Evolutionary conservation across 352 stramenopile species (phyloP).

Genomic region (Paralagenidium karlingii): DNA sequence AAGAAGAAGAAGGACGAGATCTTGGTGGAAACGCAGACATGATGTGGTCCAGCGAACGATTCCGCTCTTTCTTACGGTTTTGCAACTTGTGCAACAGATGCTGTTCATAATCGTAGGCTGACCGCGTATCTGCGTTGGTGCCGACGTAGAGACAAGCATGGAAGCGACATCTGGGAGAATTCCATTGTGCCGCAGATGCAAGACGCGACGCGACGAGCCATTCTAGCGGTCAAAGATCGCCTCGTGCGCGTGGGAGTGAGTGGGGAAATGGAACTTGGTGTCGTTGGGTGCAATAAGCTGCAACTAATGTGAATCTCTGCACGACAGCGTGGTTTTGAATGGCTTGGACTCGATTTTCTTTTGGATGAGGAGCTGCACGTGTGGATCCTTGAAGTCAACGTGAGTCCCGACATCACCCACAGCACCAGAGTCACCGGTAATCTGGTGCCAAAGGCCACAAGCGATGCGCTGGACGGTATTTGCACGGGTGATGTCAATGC

Average conservation of each 20-base stretch:
- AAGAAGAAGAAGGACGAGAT: neutral
- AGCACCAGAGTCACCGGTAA: conserved; percentile 40
- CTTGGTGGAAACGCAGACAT: neutral
- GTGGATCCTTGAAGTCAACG: conserved; percentile 81
- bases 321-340: conserved; percentile 71
- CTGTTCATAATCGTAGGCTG: neutral
- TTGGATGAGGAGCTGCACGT: conserved; percentile 34
- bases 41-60: conserved; percentile 54
- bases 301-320: neutral
- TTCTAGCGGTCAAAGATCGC: conserved; percentile 25
- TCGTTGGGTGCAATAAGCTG: neutral
- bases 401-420: conserved; percentile 79
- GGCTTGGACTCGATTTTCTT: conserved; percentile 78
- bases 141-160: conserved; percentile 11
- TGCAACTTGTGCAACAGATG: neutral
- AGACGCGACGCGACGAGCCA: conserved; percentile 14
- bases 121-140: neutral
- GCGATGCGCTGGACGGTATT: conserved; percentile 30
- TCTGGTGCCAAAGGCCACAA: conserved; percentile 37
- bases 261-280: neutral
- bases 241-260: conserved; percentile 38
- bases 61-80: conserved; percentile 3
- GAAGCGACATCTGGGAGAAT: conserved; percentile 30
- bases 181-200: conserved; percentile 47
- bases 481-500: no score